These are phyloP conservation scores for Ramaria rubella DNA, from an alignment of 768 basidiomycete genomes.

Conservation along the genomic window DNA sequence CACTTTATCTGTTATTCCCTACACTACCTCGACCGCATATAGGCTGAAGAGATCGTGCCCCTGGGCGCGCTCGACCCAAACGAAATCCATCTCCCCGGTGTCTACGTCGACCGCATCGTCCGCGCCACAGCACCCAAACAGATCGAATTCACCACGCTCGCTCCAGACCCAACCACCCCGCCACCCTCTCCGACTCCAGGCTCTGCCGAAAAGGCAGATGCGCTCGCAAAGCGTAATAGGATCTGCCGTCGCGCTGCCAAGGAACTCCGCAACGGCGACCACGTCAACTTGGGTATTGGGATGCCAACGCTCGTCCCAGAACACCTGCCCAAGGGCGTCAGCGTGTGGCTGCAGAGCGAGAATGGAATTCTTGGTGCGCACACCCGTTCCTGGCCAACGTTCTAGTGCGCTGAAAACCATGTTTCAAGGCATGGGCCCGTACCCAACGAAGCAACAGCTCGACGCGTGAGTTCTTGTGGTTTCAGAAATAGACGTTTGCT, in stretches of 20 bases:
- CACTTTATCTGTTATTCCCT: conserved; percentile 1
- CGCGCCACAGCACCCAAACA: conserved; percentile 66
- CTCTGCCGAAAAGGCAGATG: conserved; percentile 17
- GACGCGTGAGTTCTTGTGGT: conserved; percentile 55
- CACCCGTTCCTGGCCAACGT: background rate
- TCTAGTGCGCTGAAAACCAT: background rate
- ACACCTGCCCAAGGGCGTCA: conserved; percentile 61
- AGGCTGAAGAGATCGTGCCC: conserved; percentile 90
- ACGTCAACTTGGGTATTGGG: conserved; percentile 86
- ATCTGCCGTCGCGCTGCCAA: conserved; percentile 85
- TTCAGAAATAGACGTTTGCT: background rate
- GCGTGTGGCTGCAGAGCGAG: conserved; percentile 89
- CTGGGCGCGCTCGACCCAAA: conserved; percentile 75
- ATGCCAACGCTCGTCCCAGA: conserved; percentile 89
- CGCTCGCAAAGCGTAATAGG: conserved; percentile 34
- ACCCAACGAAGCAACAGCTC: conserved; percentile 71
- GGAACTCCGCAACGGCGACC: conserved; percentile 82
- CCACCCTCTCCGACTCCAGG: conserved; percentile 12
- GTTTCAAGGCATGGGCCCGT: conserved; percentile 41
- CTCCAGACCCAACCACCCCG: conserved; percentile 35
- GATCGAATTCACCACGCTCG: conserved; percentile 70
- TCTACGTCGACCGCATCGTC: conserved; percentile 88
- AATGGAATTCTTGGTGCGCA: conserved; percentile 88
- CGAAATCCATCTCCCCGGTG: conserved; percentile 74
- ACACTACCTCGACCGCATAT: background rate